Percentiles rank a stretch among this genome's conserved stretches.
Conservation (phyloP, 2,329 filamentous ascomycete species). For the Epichloe baconii region DNA sequence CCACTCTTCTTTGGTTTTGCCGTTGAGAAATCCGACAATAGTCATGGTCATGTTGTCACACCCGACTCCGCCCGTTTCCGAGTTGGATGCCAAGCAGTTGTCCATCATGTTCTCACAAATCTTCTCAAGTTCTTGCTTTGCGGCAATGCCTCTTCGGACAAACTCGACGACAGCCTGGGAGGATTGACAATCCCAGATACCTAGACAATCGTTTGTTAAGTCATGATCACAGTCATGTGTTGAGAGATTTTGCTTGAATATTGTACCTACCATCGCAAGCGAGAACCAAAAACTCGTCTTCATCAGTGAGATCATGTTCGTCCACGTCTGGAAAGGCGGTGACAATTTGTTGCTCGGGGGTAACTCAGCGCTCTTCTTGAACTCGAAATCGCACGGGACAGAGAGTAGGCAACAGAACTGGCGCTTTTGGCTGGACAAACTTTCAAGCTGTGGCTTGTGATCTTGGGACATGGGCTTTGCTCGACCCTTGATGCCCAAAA, state of each 20-base stretch:
- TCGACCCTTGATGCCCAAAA: slow-evolving; percentile 89
- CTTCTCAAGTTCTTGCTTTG: slow-evolving; percentile 84
- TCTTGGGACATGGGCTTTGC: slow-evolving; percentile 98
- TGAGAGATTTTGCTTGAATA: neutral
- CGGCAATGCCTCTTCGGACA: slow-evolving; percentile 87
- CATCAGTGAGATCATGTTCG: slow-evolving; percentile 75
- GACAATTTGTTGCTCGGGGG: slow-evolving; percentile 98
- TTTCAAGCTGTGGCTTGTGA: slow-evolving; percentile 98
- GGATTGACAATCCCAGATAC: slow-evolving; percentile 99
- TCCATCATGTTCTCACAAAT: slow-evolving; percentile 99
- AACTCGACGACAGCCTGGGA: slow-evolving; percentile 97
- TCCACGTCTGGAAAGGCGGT: slow-evolving; percentile 94
- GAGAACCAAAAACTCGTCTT: slow-evolving; percentile 91
- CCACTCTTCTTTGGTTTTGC: slow-evolving; percentile 94
- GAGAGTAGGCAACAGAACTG: neutral
- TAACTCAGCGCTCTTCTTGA: slow-evolving; percentile 97
- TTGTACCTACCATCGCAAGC: slow-evolving; percentile 69
- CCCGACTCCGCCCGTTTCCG: slow-evolving; percentile 91
- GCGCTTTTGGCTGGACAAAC: slow-evolving; percentile 32
- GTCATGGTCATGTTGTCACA: slow-evolving; percentile 99
- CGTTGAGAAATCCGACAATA: slow-evolving; percentile 76
- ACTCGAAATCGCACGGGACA: slow-evolving; percentile 69
- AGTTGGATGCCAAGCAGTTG: slow-evolving; percentile 95
- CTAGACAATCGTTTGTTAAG: slow-evolving; percentile 30
- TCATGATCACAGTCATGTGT: neutral